phyloP scores from a whole-genome alignment of 2,329 filamentous ascomycete genomes.

The Fusarium devonianum region DNA sequence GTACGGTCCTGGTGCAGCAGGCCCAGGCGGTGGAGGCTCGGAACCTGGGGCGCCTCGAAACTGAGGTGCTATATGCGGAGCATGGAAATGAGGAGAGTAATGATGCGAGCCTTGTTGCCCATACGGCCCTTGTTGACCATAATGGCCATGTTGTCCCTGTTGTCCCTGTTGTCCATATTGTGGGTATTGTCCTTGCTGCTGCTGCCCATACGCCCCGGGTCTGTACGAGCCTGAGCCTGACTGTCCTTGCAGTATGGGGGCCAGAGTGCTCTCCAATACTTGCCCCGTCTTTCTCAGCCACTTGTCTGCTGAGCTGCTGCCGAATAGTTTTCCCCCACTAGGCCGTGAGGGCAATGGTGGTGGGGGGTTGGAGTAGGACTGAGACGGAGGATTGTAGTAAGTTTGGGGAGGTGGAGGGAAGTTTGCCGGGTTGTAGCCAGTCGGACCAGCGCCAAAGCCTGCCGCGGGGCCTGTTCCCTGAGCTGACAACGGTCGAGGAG shows the following conservation, averaged over 20 bases:
- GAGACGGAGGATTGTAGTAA: conserved; percentile 32
- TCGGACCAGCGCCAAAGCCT: conserved; percentile 33
- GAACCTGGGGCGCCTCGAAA: conserved; percentile 26
- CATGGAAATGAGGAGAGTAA: conserved; percentile 25
- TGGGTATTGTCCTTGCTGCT: too few relatives aligned
- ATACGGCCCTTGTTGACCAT: conserved; percentile 1
- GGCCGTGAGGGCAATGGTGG: conserved; percentile 31
- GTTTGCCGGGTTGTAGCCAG: conserved; percentile 34
- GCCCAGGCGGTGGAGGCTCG: conserved; percentile 17
- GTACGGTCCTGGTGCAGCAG: conserved; percentile 7
- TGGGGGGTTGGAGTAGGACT: conserved; percentile 43
- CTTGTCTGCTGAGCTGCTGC: conserved; percentile 45
- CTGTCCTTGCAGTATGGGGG: conserved; percentile 41
- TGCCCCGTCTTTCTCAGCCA: conserved; percentile 48
- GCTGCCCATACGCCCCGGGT: conserved; percentile 24
- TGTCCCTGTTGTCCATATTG: conserved; percentile 7
- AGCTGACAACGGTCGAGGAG: conserved; percentile 39
- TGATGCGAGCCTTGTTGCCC: conserved; percentile 11
- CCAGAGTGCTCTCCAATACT: conserved; percentile 46
- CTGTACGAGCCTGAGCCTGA: conserved; percentile 18
- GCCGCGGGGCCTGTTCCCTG: conserved; percentile 23
- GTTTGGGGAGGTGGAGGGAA: conserved; percentile 47
- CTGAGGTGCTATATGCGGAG: conserved; percentile 35
- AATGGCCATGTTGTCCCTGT: too few relatives aligned
- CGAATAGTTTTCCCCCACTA: conserved; percentile 41